Percentiles rank a stretch among this genome's conserved stretches.
phyloP scores from a whole-genome alignment of 2,329 filamentous ascomycete genomes.

The Parascedosporium putredinis region DNA sequence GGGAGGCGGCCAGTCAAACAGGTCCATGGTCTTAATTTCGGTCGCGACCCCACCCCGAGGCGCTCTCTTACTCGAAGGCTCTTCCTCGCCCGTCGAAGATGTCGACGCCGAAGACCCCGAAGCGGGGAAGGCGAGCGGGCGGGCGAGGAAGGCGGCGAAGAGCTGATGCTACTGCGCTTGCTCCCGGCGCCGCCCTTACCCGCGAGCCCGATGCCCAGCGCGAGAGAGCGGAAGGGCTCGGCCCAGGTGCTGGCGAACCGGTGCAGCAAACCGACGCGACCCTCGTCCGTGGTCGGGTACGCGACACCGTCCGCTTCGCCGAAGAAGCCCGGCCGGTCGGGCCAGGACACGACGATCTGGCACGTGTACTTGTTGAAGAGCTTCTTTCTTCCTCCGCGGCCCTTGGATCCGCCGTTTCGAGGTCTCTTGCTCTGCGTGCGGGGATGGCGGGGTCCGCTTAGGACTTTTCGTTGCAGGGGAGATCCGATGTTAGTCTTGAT shows the following conservation, averaged over 20 bases:
- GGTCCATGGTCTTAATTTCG: slow-evolving; percentile 31
- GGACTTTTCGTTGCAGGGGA: not conserved
- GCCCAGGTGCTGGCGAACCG: slow-evolving; percentile 34
- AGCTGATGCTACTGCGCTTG: no score
- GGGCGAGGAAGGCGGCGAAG: no score
- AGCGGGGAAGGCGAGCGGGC: no score
- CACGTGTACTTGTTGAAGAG: slow-evolving; percentile 27
- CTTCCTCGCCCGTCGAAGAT: no score
- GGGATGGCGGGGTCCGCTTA: not conserved
- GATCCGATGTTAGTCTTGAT: not conserved
- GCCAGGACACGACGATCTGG: slow-evolving; percentile 44
- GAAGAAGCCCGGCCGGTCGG: slow-evolving; percentile 25
- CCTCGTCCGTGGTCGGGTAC: slow-evolving; percentile 28
- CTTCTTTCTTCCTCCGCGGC: slow-evolving; percentile 26
- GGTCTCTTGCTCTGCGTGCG: slow-evolving; percentile 28
- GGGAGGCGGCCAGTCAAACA: slow-evolving; percentile 37
- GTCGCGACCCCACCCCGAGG: slow-evolving; percentile 19
- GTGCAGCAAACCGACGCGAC: slow-evolving; percentile 30
- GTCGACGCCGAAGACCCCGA: no score
- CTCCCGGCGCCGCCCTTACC: no score
- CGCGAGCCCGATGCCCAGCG: slow-evolving; percentile 22
- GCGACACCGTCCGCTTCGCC: slow-evolving; percentile 20
- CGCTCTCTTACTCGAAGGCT: not conserved
- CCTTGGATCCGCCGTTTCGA: no score
- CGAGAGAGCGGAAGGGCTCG: slow-evolving; percentile 34